A percentile compares a stretch with the other conserved stretches of the same genome.
Evolutionary conservation across 495 filamentous ascomycete species (phyloP).

Genomic region (Talaromyces ruber): DNA sequence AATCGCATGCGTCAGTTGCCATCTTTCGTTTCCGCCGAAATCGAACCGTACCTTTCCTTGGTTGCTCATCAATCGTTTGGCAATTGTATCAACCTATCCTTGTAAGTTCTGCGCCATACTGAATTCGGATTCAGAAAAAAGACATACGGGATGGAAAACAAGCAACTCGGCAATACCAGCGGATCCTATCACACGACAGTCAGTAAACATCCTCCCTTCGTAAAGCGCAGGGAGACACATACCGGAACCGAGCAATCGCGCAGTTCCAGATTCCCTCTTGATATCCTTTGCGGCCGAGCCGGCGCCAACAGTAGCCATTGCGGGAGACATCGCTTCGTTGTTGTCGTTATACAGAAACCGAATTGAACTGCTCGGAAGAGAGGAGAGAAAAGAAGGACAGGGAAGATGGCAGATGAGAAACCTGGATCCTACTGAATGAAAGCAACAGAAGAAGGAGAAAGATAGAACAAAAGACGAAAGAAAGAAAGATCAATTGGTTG

Average conservation of each 20-base stretch:
- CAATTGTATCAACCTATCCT: slow-evolving; percentile 85
- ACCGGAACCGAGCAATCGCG: slow-evolving; percentile 89
- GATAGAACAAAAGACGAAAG: background rate
- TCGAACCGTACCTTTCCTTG: slow-evolving; percentile 54
- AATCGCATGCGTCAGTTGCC: background rate
- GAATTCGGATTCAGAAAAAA: background rate
- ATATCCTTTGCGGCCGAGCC: slow-evolving; percentile 51
- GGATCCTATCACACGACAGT: slow-evolving; percentile 51
- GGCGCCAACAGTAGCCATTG: slow-evolving; percentile 34
- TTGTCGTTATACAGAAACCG: slow-evolving; percentile 7
- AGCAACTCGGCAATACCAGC: slow-evolving; percentile 94
- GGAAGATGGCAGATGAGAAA: background rate
- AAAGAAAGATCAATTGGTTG: background rate
- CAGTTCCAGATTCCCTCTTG: slow-evolving; percentile 84
- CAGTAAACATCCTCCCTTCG: slow-evolving; percentile 2
- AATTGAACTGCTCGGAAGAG: background rate
- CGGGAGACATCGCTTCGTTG: slow-evolving; percentile 54
- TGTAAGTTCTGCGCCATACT: background rate
- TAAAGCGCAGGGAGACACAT: slow-evolving; percentile 16
- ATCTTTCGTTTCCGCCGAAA: background rate
- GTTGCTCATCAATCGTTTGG: slow-evolving; percentile 99
- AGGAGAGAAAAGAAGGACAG: background rate
- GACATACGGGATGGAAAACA: slow-evolving; percentile 87
- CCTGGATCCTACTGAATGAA: background rate
- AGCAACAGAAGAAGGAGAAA: background rate